Evolutionary conservation across 2,329 filamentous ascomycete genomes (phyloP).

Genomic region (Amauroascus niger): DNA sequence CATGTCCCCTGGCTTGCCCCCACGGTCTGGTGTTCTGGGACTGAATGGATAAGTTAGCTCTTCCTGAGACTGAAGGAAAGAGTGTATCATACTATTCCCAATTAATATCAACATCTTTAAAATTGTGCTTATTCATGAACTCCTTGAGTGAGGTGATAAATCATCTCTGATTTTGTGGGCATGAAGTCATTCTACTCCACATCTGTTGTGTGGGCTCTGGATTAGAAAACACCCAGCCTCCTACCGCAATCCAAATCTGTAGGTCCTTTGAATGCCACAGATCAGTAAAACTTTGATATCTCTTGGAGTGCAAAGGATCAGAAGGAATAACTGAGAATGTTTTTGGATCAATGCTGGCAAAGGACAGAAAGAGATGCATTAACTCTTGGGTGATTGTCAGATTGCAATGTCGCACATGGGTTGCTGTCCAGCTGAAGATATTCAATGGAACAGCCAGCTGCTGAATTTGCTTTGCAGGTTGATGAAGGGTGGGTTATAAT

Average conservation of each 20-base stretch:
- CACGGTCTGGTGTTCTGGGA: neutral
- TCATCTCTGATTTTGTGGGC: no score
- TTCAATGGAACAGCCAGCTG: neutral
- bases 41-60: constrained; percentile 1
- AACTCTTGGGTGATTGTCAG: neutral
- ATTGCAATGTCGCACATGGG: neutral
- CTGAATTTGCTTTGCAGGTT: neutral
- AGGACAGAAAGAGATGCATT: neutral
- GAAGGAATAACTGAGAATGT: neutral
- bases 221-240: no score
- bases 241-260: no score
- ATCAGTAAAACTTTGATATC: no score
- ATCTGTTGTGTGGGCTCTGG: no score
- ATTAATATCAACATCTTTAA: constrained; percentile 17
- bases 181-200: no score
- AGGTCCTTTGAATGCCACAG: no score
- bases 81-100: constrained; percentile 15
- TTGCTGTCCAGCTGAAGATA: neutral
- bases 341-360: constrained; percentile 3
- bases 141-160: neutral
- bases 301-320: no score
- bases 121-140: constrained; percentile 10
- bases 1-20: constrained; percentile 6
- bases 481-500: no score
- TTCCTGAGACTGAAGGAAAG: neutral